These are phyloP conservation scores for Auriscalpium vulgare DNA, from an alignment of 768 basidiomycete species.

Conservation along the genomic window DNA sequence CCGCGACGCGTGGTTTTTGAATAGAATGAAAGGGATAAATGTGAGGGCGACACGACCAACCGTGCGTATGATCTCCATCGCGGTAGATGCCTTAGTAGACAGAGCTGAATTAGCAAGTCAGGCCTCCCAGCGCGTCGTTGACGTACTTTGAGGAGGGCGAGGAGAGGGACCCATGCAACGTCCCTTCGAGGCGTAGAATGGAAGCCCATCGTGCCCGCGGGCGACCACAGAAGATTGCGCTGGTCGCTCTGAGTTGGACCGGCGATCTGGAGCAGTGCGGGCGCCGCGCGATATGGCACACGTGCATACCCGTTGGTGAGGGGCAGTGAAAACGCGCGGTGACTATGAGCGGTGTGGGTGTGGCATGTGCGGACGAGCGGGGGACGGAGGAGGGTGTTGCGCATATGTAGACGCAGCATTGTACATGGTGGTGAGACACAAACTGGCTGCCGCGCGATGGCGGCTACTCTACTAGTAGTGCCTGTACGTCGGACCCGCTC, in stretches of 20 bases:
- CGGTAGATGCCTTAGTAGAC: conserved; percentile 53
- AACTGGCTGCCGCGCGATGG: background rate
- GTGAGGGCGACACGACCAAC: conserved; percentile 67
- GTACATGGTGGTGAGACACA: conserved; percentile 7
- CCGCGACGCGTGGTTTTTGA: conserved; percentile 47
- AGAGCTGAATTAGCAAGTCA: conserved; percentile 7
- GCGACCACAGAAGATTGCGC: background rate
- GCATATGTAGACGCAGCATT: conserved; percentile 5
- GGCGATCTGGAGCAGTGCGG: background rate
- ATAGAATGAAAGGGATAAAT: conserved; percentile 59
- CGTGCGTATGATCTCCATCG: conserved; percentile 62
- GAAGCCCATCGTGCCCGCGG: conserved; percentile 22
- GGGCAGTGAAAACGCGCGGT: background rate
- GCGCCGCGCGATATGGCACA: background rate
- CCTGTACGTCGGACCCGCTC: too few relatives aligned
- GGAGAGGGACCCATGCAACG: conserved; percentile 41
- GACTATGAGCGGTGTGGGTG: background rate
- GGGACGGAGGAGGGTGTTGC: background rate
- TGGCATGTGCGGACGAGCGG: background rate
- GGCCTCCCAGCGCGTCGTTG: background rate
- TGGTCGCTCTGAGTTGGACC: background rate
- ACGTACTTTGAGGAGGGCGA: conserved; percentile 61
- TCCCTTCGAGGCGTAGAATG: conserved; percentile 33
- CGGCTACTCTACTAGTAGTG: too few relatives aligned
- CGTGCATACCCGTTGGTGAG: background rate